Conservation (phyloP, 352 stramenopile genomes). For the Globisporangium canariense region DNA sequence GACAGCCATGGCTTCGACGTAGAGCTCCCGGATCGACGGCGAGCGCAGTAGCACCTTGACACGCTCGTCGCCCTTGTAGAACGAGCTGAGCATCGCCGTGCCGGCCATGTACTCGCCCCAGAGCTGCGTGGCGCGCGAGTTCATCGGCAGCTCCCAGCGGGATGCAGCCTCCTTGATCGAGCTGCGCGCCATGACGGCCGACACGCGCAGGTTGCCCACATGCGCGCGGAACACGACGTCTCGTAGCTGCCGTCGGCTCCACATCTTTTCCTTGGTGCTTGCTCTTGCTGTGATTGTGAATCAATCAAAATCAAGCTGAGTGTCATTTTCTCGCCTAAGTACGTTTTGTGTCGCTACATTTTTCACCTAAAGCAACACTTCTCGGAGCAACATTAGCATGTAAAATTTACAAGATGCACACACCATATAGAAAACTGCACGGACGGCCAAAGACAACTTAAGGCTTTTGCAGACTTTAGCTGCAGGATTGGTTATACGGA, state of each 20-base stretch:
- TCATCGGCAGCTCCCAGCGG: constrained; percentile 50
- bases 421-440: no score
- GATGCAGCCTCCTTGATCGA: constrained; percentile 48
- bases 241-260: constrained; percentile 46
- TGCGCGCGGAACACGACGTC: constrained; percentile 72
- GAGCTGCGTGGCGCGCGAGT: constrained; percentile 44
- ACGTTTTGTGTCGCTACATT: no score
- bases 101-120: constrained; percentile 89
- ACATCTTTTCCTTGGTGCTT: constrained; percentile 33
- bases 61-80: constrained; percentile 86
- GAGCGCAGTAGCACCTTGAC: constrained; percentile 72
- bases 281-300: not conserved
- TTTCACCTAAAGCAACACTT: no score
- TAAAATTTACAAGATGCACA: no score
- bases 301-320: not conserved
- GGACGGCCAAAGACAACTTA: no score
- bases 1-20: constrained; percentile 73
- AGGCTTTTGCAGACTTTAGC: no score
- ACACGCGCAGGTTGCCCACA: constrained; percentile 81
- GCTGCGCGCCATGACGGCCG: constrained; percentile 60
- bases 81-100: constrained; percentile 81
- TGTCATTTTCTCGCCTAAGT: no score
- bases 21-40: constrained; percentile 66
- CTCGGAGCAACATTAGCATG: no score
- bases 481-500: no score